phyloP scores from a whole-genome alignment of 169 alveolate genomes.

The Neospora caninum region DNA sequence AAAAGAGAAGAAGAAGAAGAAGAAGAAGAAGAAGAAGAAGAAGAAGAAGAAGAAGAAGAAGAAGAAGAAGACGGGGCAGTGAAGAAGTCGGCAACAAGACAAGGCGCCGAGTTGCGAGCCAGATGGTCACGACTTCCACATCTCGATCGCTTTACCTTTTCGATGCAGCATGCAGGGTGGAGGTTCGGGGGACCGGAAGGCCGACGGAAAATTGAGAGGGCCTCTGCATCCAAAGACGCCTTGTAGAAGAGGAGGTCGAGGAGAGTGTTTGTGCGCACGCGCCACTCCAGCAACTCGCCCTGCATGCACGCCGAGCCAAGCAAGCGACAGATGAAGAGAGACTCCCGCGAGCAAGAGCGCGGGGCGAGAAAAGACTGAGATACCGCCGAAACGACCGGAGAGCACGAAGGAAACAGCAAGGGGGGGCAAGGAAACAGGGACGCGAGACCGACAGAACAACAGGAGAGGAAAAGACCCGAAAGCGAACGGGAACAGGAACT shows the following conservation, averaged over 20 bases:
- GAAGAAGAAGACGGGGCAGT: too few species aligned
- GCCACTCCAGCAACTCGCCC: constrained; percentile 33
- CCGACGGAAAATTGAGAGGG: neutral
- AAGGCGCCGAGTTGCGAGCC: neutral
- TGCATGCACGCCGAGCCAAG: neutral
- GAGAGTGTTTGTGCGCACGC: neutral
- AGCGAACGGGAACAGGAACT: too few species aligned
- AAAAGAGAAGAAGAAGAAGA: neutral
- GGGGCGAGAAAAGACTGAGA: neutral
- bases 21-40: too few species aligned
- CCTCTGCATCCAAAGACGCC: neutral
- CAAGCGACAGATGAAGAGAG: too few species aligned
- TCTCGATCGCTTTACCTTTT: neutral
- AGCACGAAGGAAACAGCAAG: too few species aligned
- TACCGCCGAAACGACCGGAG: neutral
- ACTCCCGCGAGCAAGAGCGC: too few species aligned
- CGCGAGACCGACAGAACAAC: too few species aligned
- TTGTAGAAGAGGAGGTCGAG: constrained; percentile 23
- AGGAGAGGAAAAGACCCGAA: too few species aligned
- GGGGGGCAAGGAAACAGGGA: too few species aligned
- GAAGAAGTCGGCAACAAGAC: neutral
- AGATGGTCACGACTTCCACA: neutral
- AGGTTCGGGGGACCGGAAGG: neutral
- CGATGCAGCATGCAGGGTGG: neutral
- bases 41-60: too few species aligned